Base-by-base conservation (phyloP, 2,329 filamentous ascomycete species). In the Sclerotinia spermophila region DNA sequence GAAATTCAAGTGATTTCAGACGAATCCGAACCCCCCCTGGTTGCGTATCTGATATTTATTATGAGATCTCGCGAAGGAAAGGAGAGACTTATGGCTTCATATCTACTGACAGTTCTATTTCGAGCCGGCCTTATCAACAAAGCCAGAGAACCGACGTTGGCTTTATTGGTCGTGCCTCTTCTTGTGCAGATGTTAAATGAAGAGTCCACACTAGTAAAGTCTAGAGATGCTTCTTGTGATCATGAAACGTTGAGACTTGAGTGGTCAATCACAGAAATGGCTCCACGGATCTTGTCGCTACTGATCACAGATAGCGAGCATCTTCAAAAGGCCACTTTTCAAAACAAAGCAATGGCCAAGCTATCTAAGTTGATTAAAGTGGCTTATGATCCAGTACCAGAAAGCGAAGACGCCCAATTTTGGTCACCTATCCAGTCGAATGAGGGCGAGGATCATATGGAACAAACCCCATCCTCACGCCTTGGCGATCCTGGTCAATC, bases 311-410 rank as follows among this genome's bases (percentile, higher is more conserved):
- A 96, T 77, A 93, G 90, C 78, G 88, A 91, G 72, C 86, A 87
- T 71, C 84, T 98, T 68, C 95, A 98, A 80, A 92, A 90, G 76
- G 90, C 93, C 51, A 93, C 94, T 0, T 90, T 90, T 58, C 92
- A 97, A 72, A 87, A 87, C 60, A 84, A 84, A 69, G 86, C 87
- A 17, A 85, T 92, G 68, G 86, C 86, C 68, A 85, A 85, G 68
- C 82, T 92, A 24, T 86, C 89, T 21, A 84, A 87, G 69, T 83
- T 91, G 71, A 80, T 92, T 33, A 91, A 91, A 77, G 84, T 86
- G 76, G 87, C 88, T 1, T 92, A 91, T 75, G 89, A 91, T 73
- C 84, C 85, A 15, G 81, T 87, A 6, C 77, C 82, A 2, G 82
- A 86, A 40, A 79, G 75, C n/a, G 77, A 82, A 2, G 79, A 81